phyloP scores from a whole-genome alignment of 169 alveolate genomes.

The Plasmodium knowlesi region DNA sequence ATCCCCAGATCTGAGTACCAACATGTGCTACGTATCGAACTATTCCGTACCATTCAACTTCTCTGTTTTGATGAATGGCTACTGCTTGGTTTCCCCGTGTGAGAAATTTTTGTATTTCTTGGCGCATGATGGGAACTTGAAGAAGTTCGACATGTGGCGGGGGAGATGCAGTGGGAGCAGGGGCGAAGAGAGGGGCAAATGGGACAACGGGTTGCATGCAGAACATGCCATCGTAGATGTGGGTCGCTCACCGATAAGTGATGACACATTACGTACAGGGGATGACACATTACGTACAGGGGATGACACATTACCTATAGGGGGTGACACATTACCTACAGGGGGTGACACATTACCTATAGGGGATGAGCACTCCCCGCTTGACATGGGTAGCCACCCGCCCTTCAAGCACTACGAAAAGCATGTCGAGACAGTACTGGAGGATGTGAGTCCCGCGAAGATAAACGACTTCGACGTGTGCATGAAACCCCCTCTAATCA shows the following conservation, averaged over 20 bases:
- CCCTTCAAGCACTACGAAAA: background rate
- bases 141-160: conserved; percentile 24
- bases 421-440: conserved; percentile 28
- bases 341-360: background rate
- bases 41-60: conserved; percentile 24
- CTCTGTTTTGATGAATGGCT: conserved; percentile 13
- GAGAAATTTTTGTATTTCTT: conserved; percentile 45
- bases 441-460: conserved; percentile 27
- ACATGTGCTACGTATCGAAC: conserved; percentile 18
- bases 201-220: background rate
- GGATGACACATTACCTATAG: background rate
- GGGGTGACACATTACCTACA: background rate
- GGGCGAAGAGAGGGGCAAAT: background rate
- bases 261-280: no score
- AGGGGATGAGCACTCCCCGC: background rate
- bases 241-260: background rate
- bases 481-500: conserved; percentile 32
- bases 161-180: background rate
- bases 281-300: background rate
- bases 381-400: background rate
- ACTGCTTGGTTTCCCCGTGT: conserved; percentile 47
- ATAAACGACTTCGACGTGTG: conserved; percentile 72
- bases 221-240: background rate
- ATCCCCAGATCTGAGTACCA: conserved; percentile 1
- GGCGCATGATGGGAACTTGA: conserved; percentile 48